A percentile compares a stretch with the other conserved stretches of the same genome.
phyloP scores from a whole-genome alignment of 306 rosid species.

The Trifolium repens region DNA sequence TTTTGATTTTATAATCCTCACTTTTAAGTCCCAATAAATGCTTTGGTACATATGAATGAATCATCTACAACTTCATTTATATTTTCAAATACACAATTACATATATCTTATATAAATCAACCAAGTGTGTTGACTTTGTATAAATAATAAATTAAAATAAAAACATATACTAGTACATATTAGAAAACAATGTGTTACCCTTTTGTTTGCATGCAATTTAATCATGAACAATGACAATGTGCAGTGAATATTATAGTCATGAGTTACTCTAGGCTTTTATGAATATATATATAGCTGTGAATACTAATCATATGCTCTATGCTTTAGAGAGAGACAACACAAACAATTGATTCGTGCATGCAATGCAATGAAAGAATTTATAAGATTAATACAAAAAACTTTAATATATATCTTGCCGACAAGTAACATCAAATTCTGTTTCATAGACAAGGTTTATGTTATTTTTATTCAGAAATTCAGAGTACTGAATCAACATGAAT shows the following conservation, averaged over 20 bases:
- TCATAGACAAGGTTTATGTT: conserved; percentile 36
- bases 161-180: neutral
- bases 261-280: conserved; percentile 13
- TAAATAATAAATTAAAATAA: neutral
- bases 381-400: conserved; percentile 32
- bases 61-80: no score
- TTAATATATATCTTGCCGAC: conserved; percentile 30
- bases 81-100: no score
- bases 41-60: no score
- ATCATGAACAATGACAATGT: conserved; percentile 19
- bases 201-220: neutral
- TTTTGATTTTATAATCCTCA: no score
- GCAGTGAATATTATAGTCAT: conserved; percentile 24
- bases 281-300: conserved; percentile 27
- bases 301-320: conserved; percentile 35
- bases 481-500: conserved; percentile 54
- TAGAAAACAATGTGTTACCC: neutral
- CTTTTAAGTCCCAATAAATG: no score
- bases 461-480: conserved; percentile 7
- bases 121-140: neutral
- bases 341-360: conserved; percentile 18
- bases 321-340: conserved; percentile 35
- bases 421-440: conserved; percentile 58
- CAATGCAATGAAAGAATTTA: conserved; percentile 29
- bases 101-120: neutral